phyloP scores from a whole-genome alignment of 495 filamentous ascomycete species.

The Cercophora newfieldiana region DNA sequence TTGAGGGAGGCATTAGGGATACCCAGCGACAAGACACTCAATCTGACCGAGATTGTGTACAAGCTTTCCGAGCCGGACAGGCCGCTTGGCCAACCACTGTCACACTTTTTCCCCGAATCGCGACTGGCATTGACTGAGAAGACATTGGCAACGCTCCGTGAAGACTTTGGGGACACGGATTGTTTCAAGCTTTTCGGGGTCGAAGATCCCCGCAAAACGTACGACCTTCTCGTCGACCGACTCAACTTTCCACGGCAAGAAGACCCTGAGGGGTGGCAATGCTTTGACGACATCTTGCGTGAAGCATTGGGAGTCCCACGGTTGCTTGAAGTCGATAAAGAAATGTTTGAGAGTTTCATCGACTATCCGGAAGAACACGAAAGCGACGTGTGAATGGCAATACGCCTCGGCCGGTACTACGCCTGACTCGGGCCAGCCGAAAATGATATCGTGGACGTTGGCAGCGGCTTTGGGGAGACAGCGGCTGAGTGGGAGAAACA shows the following conservation, averaged over 20 bases:
- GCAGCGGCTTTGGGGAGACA: too few relatives aligned
- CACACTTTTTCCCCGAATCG: neutral
- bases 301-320: neutral
- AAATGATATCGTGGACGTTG: too few relatives aligned
- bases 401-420: too few relatives aligned
- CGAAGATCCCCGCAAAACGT: neutral
- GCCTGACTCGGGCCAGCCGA: too few relatives aligned
- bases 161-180: neutral
- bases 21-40: neutral
- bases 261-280: neutral
- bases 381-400: too few relatives aligned
- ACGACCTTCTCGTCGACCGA: neutral
- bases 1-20: neutral
- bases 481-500: too few relatives aligned
- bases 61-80: neutral
- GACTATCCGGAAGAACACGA: neutral
- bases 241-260: neutral
- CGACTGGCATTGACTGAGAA: neutral
- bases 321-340: neutral
- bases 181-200: neutral
- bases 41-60: neutral
- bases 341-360: neutral
- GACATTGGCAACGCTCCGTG: neutral
- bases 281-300: neutral
- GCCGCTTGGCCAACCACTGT: neutral